These are phyloP conservation scores for Syzygium aromaticum DNA, from an alignment of 345 rosid genomes.

Conservation along the genomic window DNA sequence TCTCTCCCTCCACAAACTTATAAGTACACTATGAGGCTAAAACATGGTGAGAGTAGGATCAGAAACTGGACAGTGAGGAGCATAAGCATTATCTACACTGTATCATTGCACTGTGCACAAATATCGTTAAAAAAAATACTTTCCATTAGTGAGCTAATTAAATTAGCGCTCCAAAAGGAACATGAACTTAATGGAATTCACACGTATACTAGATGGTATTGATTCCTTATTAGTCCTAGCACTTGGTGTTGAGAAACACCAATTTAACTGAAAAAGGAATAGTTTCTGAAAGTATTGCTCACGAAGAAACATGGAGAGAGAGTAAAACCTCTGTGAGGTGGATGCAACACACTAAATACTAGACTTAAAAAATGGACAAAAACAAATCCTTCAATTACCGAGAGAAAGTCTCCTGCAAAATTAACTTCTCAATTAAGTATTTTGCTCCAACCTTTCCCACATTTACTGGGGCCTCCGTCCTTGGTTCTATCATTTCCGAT, in stretches of 20 bases:
- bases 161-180: not conserved
- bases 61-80: not conserved
- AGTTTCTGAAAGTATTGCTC: not conserved
- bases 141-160: not conserved
- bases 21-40: not conserved
- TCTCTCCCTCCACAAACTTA: not conserved
- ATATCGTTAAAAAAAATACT: not conserved
- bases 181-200: not conserved
- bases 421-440: constrained; percentile 64
- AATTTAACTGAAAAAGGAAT: not conserved
- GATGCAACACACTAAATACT: not conserved
- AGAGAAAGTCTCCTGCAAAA: constrained; percentile 71
- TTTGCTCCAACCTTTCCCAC: constrained; percentile 37
- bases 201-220: not conserved
- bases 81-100: not conserved
- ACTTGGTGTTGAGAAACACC: not conserved
- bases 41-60: not conserved
- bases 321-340: not conserved
- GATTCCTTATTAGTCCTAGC: not conserved
- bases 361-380: not conserved
- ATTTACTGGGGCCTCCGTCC: not conserved
- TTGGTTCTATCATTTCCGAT: not conserved
- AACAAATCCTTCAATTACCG: constrained; percentile 37
- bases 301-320: not conserved
- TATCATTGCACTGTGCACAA: not conserved